Conservation (phyloP, 2,329 filamentous ascomycete genomes). For the Verticillium tricorpus region DNA sequence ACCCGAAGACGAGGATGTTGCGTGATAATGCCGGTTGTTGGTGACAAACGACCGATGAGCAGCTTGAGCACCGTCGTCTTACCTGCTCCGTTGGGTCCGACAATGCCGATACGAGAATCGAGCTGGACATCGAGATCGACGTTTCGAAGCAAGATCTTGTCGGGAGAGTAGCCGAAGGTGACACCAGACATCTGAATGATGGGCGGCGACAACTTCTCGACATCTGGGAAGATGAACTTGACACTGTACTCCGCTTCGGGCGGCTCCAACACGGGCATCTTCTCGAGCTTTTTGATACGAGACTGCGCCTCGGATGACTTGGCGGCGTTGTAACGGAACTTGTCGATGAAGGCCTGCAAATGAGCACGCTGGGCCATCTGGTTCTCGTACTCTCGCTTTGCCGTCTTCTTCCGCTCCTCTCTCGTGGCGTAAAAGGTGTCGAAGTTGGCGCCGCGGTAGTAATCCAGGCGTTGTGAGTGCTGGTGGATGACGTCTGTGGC, state of each 20-base stretch:
- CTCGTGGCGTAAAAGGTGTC: slow-evolving; percentile 96
- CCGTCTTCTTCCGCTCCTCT: slow-evolving; percentile 94
- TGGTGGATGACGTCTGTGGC: slow-evolving; percentile 99
- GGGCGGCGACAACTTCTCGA: slow-evolving; percentile 94
- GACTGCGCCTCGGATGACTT: slow-evolving; percentile 98
- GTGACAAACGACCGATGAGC: slow-evolving; percentile 79
- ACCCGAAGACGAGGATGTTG: slow-evolving; percentile 84
- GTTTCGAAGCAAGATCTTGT: slow-evolving; percentile 74
- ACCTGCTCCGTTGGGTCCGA: slow-evolving; percentile 98
- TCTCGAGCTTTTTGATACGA: slow-evolving; percentile 97
- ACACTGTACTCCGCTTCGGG: slow-evolving; percentile 95
- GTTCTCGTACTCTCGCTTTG: slow-evolving; percentile 96
- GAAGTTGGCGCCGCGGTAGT: slow-evolving; percentile 97
- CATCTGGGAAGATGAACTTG: slow-evolving; percentile 94
- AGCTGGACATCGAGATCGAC: slow-evolving; percentile 96
- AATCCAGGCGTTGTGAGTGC: slow-evolving; percentile 93
- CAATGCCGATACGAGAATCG: slow-evolving; percentile 96
- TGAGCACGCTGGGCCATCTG: slow-evolving; percentile 93
- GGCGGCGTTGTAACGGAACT: slow-evolving; percentile 98
- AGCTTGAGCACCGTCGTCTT: slow-evolving; percentile 98
- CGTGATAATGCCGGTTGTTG: slow-evolving; percentile 77
- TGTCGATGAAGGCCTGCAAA: slow-evolving; percentile 97
- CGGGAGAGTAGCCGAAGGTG: slow-evolving; percentile 78
- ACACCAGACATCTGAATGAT: slow-evolving; percentile 97
- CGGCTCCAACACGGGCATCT: slow-evolving; percentile 85